phyloP scores from a whole-genome alignment of 179 eudicot species.

The Silene noctiflora region DNA sequence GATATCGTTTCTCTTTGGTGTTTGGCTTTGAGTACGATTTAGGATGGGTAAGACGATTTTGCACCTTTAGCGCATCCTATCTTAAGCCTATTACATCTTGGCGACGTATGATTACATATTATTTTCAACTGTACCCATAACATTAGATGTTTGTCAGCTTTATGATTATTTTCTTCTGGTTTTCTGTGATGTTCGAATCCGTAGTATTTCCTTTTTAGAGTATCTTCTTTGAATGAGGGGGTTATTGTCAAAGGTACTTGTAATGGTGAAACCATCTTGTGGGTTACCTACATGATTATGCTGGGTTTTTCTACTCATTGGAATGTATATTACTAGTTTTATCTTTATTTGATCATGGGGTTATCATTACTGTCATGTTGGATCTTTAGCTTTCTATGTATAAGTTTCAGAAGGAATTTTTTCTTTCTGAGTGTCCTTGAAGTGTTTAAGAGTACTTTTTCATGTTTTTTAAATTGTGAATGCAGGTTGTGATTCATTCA shows the following conservation, averaged over 20 bases:
- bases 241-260: not conserved
- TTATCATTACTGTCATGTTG: not conserved
- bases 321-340: not conserved
- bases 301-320: not conserved
- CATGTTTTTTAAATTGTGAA: constrained; percentile 2
- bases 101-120: too few species aligned
- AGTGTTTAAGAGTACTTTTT: not conserved
- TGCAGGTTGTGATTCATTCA: constrained; percentile 60
- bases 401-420: not conserved
- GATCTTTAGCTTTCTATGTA: not conserved
- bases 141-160: too few species aligned
- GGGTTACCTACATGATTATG: not conserved
- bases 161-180: too few species aligned
- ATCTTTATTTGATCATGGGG: not conserved
- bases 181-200: too few species aligned
- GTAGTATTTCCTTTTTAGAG: not conserved
- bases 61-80: too few species aligned
- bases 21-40: too few species aligned
- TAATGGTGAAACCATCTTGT: constrained; percentile 7
- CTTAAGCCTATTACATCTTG: too few species aligned
- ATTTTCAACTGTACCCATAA: too few species aligned
- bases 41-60: too few species aligned
- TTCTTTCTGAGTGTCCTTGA: not conserved
- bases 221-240: not conserved
- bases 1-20: too few species aligned